Evolutionary conservation across 768 basidiomycete species (phyloP).

Genomic region (Amanita pseudoporphyria): DNA sequence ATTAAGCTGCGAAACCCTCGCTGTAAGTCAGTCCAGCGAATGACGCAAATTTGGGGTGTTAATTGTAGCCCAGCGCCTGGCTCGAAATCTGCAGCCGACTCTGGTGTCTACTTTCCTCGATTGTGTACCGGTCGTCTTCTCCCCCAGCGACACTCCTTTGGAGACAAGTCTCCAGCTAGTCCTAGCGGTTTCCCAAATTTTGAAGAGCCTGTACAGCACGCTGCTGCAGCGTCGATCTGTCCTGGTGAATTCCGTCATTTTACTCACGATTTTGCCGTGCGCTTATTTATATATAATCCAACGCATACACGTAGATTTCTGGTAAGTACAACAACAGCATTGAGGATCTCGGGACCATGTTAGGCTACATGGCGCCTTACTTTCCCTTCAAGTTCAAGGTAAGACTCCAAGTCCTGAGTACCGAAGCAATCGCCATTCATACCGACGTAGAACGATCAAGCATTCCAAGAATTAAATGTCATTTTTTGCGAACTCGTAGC

Average conservation of each 20-base stretch:
- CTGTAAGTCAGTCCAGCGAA: slow-evolving; percentile 3
- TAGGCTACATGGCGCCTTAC: slow-evolving; percentile 71
- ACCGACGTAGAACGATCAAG: slow-evolving; percentile 46
- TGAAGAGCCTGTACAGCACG: slow-evolving; percentile 47
- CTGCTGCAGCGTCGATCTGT: slow-evolving; percentile 30
- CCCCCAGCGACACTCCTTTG: slow-evolving; percentile 47
- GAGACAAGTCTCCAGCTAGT: slow-evolving; percentile 56
- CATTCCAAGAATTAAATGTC: slow-evolving; percentile 63
- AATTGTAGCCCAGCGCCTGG: slow-evolving; percentile 42
- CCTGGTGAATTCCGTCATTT: neutral
- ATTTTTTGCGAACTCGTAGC: slow-evolving; percentile 73
- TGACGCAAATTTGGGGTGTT: neutral
- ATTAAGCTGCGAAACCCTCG: slow-evolving; percentile 1
- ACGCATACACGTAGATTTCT: too few relatives aligned
- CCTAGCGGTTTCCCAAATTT: slow-evolving; percentile 45
- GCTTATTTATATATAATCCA: slow-evolving; percentile 2
- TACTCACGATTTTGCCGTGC: neutral
- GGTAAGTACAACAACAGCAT: slow-evolving; percentile 18
- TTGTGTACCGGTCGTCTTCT: slow-evolving; percentile 74
- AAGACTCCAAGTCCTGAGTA: neutral
- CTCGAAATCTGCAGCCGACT: slow-evolving; percentile 66
- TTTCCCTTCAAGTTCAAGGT: slow-evolving; percentile 76
- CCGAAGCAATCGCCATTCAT: neutral
- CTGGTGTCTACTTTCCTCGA: slow-evolving; percentile 83
- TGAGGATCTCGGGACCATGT: slow-evolving; percentile 45